A percentile compares a stretch with the other conserved stretches of the same genome.
These are phyloP conservation scores for Begonia peltatifolia DNA, from an alignment of 306 rosid genomes.

Conservation along the genomic window DNA sequence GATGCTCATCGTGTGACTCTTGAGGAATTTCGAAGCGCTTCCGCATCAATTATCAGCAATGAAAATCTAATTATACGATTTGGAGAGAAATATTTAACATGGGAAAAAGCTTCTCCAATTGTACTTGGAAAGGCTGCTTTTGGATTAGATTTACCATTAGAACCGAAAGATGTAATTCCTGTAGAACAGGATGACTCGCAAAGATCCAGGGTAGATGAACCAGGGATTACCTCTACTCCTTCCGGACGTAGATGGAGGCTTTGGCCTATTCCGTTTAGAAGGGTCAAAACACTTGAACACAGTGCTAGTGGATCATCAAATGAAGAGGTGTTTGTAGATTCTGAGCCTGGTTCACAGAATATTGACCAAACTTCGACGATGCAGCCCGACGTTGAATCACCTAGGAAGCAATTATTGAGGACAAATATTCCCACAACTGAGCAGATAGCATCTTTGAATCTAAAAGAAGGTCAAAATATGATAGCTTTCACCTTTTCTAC, in stretches of 20 bases:
- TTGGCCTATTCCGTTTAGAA: slow-evolving; percentile 84
- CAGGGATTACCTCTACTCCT: slow-evolving; percentile 26
- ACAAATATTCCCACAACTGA: slow-evolving; percentile 90
- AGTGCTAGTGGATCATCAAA: slow-evolving; percentile 39
- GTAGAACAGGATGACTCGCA: slow-evolving; percentile 49
- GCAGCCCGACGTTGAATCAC: slow-evolving; percentile 21
- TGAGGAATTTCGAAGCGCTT: slow-evolving; percentile 44
- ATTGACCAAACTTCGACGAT: slow-evolving; percentile 29
- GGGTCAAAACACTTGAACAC: slow-evolving; percentile 76
- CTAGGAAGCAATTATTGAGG: slow-evolving; percentile 58
- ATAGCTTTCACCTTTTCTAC: slow-evolving; percentile 87
- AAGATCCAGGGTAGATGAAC: slow-evolving; percentile 31
- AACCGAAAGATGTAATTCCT: slow-evolving; percentile 53
- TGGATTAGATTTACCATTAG: slow-evolving; percentile 53
- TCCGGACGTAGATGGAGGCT: slow-evolving; percentile 83
- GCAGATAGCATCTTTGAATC: slow-evolving; percentile 94
- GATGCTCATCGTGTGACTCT: slow-evolving; percentile 44
- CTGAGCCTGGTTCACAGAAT: slow-evolving; percentile 44
- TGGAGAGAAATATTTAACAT: slow-evolving; percentile 52
- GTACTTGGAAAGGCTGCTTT: slow-evolving; percentile 68
- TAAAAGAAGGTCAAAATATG: slow-evolving; percentile 87
- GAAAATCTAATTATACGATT: slow-evolving; percentile 51
- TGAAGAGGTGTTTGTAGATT: slow-evolving; percentile 83
- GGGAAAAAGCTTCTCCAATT: slow-evolving; percentile 86
- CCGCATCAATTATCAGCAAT: slow-evolving; percentile 49